A percentile compares a stretch with the other conserved stretches of the same genome.
These are phyloP conservation scores for Chlamydomonas eustigma DNA, from an alignment of 139 green algal species.

Conservation along the genomic window DNA sequence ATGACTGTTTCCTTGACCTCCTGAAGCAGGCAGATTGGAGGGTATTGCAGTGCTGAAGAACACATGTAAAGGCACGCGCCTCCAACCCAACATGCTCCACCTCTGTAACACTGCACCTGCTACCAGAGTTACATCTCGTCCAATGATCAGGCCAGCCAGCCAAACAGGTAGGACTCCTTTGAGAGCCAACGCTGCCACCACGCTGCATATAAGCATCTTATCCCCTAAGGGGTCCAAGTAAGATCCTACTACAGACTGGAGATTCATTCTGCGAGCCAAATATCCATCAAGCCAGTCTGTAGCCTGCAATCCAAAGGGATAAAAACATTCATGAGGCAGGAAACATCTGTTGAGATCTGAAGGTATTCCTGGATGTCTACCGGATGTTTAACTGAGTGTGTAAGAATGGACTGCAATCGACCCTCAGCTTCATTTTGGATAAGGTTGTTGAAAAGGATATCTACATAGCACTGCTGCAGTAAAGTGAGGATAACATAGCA, in stretches of 20 bases:
- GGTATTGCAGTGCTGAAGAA: conserved; percentile 60
- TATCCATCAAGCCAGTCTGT: conserved; percentile 84
- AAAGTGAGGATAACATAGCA: too few species aligned
- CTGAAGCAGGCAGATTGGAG: conserved; percentile 16
- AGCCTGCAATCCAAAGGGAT: conserved; percentile 30
- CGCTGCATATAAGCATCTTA: conserved; percentile 63
- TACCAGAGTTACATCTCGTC: conserved; percentile 65
- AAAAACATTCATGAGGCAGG: not conserved
- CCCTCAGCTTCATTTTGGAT: too few species aligned
- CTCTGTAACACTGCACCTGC: conserved; percentile 43
- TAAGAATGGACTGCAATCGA: too few species aligned
- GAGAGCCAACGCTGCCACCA: conserved; percentile 49
- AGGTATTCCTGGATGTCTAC: too few species aligned
- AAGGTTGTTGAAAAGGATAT: too few species aligned
- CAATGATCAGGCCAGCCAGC: conserved; percentile 65
- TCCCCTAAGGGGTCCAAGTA: conserved; percentile 89
- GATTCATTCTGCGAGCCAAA: conserved; percentile 48
- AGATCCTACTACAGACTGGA: conserved; percentile 69
- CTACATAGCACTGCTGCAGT: too few species aligned
- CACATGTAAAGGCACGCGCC: conserved; percentile 38
- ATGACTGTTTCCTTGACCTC: not conserved
- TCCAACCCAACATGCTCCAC: conserved; percentile 44
- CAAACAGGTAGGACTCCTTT: conserved; percentile 55
- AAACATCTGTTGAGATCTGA: too few species aligned
- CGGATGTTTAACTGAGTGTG: too few species aligned